Percentiles rank a stretch among this genome's conserved stretches.
Conservation (phyloP, 73 alveolate genomes). For the Uronychia setigera region DNA sequence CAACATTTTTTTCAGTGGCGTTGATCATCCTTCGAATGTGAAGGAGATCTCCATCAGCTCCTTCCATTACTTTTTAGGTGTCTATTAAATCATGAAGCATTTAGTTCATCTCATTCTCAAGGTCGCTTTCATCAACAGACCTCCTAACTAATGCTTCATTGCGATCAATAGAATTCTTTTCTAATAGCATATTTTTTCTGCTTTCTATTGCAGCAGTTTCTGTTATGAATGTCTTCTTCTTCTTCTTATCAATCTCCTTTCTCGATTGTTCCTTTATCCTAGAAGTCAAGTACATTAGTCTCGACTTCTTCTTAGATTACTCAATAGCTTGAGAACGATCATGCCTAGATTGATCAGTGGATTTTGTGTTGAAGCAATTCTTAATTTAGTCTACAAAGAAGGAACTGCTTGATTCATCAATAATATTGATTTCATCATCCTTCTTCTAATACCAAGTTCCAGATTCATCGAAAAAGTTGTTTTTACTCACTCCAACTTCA, state of each 20-base stretch:
- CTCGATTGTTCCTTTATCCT: not conserved
- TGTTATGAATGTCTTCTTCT: not conserved
- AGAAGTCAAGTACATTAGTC: not conserved
- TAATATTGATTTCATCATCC: not conserved
- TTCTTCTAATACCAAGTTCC: too few species aligned
- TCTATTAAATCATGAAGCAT: not conserved
- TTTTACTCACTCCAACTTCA: too few species aligned
- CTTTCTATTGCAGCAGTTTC: too few species aligned
- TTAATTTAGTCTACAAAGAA: not conserved
- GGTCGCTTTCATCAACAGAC: not conserved
- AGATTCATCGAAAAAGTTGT: not conserved
- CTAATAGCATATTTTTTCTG: not conserved
- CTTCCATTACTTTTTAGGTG: not conserved
- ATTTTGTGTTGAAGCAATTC: not conserved
- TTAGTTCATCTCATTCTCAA: not conserved
- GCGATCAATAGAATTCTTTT: not conserved
- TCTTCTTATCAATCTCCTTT: not conserved
- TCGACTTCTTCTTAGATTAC: not conserved
- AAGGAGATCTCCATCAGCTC: not conserved
- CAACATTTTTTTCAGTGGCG: not conserved
- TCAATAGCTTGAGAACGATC: not conserved
- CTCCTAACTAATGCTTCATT: not conserved
- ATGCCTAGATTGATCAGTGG: not conserved
- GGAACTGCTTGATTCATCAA: not conserved
- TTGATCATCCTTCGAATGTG: not conserved